A percentile compares a stretch with the other conserved stretches of the same genome.
phyloP scores from a whole-genome alignment of 495 filamentous ascomycete genomes.

The Paragyromitra xinjiangensis region DNA sequence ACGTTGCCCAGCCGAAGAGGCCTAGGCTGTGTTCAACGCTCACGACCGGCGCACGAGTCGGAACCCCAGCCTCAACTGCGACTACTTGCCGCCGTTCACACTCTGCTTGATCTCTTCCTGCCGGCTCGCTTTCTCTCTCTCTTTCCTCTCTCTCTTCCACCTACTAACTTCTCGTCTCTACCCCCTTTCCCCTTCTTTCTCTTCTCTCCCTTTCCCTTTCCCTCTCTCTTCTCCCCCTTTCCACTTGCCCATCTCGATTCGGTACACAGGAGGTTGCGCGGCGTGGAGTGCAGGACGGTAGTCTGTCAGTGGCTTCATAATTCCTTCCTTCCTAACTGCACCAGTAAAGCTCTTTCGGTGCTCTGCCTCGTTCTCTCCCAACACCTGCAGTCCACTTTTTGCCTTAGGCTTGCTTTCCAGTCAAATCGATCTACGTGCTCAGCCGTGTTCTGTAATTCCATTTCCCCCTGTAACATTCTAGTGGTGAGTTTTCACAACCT shows the following conservation, averaged over 20 bases:
- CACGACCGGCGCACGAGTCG: conserved; percentile 34
- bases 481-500: conserved; percentile 37
- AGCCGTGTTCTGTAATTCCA: conserved; percentile 31
- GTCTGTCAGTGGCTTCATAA: conserved; percentile 52
- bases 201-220: background rate
- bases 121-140: conserved; percentile 33
- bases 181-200: conserved; percentile 9
- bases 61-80: conserved; percentile 41
- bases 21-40: conserved; percentile 45
- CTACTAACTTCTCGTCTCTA: conserved; percentile 18
- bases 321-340: conserved; percentile 41
- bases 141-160: conserved; percentile 7
- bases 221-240: conserved; percentile 23
- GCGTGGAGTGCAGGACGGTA: conserved; percentile 53
- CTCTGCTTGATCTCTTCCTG: conserved; percentile 41
- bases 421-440: conserved; percentile 47
- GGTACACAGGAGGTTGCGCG: conserved; percentile 48
- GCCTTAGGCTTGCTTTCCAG: conserved; percentile 29
- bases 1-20: conserved; percentile 43
- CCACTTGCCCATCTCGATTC: conserved; percentile 46
- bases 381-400: conserved; percentile 21
- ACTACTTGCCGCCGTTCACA: conserved; percentile 38
- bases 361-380: conserved; percentile 24
- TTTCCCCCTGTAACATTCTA: conserved; percentile 39
- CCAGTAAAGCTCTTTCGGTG: conserved; percentile 27